These are phyloP conservation scores for Aegilops bicornis DNA, from an alignment of 176 grass and related monocot genomes.

Conservation along the genomic window DNA sequence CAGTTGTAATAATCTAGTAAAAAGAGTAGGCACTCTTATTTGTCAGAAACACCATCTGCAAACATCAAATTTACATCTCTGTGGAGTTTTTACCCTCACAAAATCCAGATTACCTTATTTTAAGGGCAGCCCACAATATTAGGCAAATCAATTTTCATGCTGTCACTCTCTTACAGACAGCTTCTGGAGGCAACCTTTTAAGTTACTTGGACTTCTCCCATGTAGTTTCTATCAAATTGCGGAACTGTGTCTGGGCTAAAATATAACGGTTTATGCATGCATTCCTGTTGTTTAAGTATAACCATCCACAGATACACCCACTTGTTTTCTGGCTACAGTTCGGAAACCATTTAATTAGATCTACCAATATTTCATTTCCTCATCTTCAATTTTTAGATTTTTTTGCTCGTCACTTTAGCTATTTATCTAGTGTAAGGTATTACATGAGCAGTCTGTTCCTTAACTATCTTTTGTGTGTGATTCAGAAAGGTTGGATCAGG, in stretches of 20 bases:
- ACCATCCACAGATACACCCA: neutral
- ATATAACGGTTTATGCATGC: neutral
- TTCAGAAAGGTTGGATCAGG: conserved; percentile 93
- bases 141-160: neutral
- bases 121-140: neutral
- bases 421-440: neutral
- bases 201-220: neutral
- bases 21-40: neutral
- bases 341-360: too few relatives aligned
- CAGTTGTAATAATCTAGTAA: neutral
- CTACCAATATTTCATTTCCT: neutral
- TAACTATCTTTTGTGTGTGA: conserved; percentile 13
- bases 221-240: neutral
- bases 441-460: conserved; percentile 6
- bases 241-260: neutral
- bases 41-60: neutral
- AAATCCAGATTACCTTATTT: neutral
- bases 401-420: neutral
- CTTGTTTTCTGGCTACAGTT: neutral
- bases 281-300: neutral
- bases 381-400: neutral
- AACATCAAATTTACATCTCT: neutral
- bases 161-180: neutral
- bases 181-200: neutral
- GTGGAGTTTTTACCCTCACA: neutral